Base-by-base conservation (phyloP, 2,329 filamentous ascomycete genomes). In the Plectosphaerella plurivora region DNA sequence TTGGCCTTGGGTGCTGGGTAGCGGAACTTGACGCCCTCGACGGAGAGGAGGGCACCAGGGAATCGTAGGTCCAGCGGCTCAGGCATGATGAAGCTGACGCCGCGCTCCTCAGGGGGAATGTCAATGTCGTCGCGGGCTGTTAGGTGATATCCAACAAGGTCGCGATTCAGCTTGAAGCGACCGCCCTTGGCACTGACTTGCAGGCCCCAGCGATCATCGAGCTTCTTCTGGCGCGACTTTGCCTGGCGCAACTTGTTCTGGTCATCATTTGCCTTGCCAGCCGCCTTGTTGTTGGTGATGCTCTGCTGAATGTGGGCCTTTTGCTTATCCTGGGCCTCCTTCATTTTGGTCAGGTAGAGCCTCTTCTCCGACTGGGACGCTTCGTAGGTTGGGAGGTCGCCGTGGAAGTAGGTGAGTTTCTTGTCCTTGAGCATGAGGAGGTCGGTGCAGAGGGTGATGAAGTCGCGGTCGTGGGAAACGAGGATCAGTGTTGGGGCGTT, bases 191-290 rank as follows among this genome's bases (percentile, higher is more conserved):
- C 81, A 57, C 74, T 87, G 41, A 90, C 86, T 62, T 92, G 79
- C 60, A 95, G 68, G 0, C 90, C 91, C 83, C 85, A 88, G 6
- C 89, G 77, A 51, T 94, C 86, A 52, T 95, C 89, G 1, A 95
- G 77, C 65, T 91, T 92, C 74, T 91, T 93, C 70, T 92, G 88
- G 1, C 89, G 78, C 5, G 86, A 89, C 57, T 91, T 92, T 4
- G 89, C 90, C 72, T 92, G 88, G n/a, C 88, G 84, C 3, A 95
- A 76, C 65, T 91, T 92, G 64, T 93, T 93, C 60, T 91, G 87
- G 62, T 95, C 90, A 28, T 90, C 88, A 24, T 86, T 87, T 47
- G 84, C 84, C 65, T 86, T 88, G 7, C 89, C 91, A 18, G 86
- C 81, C 58, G 86, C 87, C 61, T 91, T 80, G 59, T 89, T 93